Percentiles rank a stretch among this genome's conserved stretches.
phyloP scores from a whole-genome alignment of 345 rosid species.

The Turnera subulata region DNA sequence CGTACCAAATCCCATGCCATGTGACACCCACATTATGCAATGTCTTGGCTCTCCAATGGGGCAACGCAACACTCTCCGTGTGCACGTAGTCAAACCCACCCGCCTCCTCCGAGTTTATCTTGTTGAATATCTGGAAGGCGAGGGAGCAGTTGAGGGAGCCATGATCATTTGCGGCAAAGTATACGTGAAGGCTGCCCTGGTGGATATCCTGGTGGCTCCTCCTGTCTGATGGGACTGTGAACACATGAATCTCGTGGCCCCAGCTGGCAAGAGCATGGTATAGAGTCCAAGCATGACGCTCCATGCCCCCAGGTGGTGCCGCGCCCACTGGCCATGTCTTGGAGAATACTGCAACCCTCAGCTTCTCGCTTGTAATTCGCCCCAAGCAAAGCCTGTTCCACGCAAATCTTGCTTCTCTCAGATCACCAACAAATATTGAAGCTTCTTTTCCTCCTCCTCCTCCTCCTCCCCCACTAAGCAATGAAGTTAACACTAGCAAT shows the following conservation, averaged over 20 bases:
- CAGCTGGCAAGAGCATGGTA: slow-evolving; percentile 49
- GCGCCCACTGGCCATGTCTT: slow-evolving; percentile 62
- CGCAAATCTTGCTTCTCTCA: slow-evolving; percentile 20
- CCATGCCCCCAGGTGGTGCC: slow-evolving; percentile 66
- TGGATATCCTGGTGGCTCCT: slow-evolving; percentile 35
- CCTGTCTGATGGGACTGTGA: slow-evolving; percentile 58
- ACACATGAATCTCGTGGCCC: slow-evolving; percentile 68
- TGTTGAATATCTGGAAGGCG: slow-evolving; percentile 56
- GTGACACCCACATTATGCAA: slow-evolving; percentile 56
- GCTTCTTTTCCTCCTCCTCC: no score
- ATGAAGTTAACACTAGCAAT: no score
- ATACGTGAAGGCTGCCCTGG: slow-evolving; percentile 46
- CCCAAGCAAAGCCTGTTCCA: slow-evolving; percentile 71
- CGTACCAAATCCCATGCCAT: slow-evolving; percentile 80
- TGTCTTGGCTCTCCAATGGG: slow-evolving; percentile 56
- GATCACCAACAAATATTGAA: no score
- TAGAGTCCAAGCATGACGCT: slow-evolving; percentile 64
- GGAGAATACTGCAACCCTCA: slow-evolving; percentile 66
- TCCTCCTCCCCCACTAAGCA: no score
- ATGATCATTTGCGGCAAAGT: slow-evolving; percentile 57
- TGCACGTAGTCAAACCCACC: slow-evolving; percentile 70
- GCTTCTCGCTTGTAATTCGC: slow-evolving; percentile 42
- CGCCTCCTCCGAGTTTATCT: slow-evolving; percentile 22
- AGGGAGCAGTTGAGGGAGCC: slow-evolving; percentile 48
- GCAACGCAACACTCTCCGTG: slow-evolving; percentile 64